Evolutionary conservation across 2,329 filamentous ascomycete genomes (phyloP).

Genomic region (Penicillium crustosum): DNA sequence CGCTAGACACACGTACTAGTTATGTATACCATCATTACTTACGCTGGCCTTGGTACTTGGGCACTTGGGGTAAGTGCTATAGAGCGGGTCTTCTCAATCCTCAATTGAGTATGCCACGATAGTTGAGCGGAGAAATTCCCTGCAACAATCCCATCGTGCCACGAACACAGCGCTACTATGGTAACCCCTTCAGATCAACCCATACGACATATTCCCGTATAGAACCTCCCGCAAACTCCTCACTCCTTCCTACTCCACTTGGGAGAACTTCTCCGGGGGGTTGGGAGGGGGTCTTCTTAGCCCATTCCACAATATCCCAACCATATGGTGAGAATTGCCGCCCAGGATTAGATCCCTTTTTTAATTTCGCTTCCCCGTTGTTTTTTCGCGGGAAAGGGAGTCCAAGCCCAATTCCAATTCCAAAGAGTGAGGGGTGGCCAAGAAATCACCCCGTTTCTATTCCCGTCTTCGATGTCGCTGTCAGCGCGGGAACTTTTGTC

Average conservation of each 20-base stretch:
- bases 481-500: conserved; percentile 12
- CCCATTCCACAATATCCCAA: conserved; percentile 11
- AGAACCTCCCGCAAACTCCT: neutral
- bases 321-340: neutral
- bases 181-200: neutral
- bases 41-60: neutral
- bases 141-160: neutral
- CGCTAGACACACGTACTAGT: neutral
- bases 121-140: neutral
- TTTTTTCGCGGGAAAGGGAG: neutral
- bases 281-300: conserved; percentile 4
- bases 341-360: neutral
- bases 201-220: neutral
- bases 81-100: conserved; percentile 6
- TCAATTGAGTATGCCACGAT: conserved; percentile 10
- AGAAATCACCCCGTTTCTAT: neutral
- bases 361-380: neutral
- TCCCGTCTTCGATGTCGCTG: neutral
- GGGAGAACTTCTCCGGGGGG: conserved; percentile 2
- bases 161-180: conserved; percentile 4
- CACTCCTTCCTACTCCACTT: neutral
- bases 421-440: conserved; percentile 9
- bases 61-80: neutral
- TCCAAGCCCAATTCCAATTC: neutral
- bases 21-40: neutral